These are phyloP conservation scores for Apiospora sp. DNA, from an alignment of 2,329 filamentous ascomycete genomes.

Conservation along the genomic window DNA sequence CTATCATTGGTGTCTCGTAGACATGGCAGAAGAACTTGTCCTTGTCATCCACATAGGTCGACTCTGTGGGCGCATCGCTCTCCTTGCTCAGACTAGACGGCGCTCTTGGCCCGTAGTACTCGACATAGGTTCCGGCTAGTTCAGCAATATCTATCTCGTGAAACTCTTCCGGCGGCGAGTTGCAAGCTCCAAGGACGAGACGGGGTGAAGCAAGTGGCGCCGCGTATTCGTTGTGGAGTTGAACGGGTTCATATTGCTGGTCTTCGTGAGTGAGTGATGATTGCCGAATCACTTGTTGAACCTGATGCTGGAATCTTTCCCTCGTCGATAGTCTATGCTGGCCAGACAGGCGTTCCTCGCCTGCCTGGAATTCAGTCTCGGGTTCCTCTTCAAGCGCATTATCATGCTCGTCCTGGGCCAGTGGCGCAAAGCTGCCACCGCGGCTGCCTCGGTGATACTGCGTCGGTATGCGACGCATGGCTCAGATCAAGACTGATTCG, in stretches of 20 bases:
- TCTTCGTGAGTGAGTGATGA: slow-evolving; percentile 4
- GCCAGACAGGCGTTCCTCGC: slow-evolving; percentile 22
- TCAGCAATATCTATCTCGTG: slow-evolving; percentile 26
- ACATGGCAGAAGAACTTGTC: slow-evolving; percentile 7
- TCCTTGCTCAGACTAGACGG: slow-evolving; percentile 27
- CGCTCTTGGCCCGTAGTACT: slow-evolving; percentile 27
- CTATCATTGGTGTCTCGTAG: background rate
- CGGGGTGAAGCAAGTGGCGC: background rate
- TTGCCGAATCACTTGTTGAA: slow-evolving; percentile 25
- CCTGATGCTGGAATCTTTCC: slow-evolving; percentile 24
- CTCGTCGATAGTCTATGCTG: slow-evolving; percentile 15
- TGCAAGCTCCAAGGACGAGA: background rate
- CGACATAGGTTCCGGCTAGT: slow-evolving; percentile 20
- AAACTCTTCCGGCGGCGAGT: background rate
- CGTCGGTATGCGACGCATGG: slow-evolving; percentile 23
- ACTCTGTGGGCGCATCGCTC: slow-evolving; percentile 26
- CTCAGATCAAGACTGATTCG: background rate
- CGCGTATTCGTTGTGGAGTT: background rate
- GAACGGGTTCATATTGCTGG: slow-evolving; percentile 21
- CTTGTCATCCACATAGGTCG: slow-evolving; percentile 21
- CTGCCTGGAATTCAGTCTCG: background rate
- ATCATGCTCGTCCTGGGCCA: slow-evolving; percentile 26
- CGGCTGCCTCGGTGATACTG: slow-evolving; percentile 22
- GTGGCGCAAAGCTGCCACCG: slow-evolving; percentile 25
- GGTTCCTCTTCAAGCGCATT: background rate